phyloP scores from a whole-genome alignment of 352 stramenopile genomes.

The Phytophthora syringae region DNA sequence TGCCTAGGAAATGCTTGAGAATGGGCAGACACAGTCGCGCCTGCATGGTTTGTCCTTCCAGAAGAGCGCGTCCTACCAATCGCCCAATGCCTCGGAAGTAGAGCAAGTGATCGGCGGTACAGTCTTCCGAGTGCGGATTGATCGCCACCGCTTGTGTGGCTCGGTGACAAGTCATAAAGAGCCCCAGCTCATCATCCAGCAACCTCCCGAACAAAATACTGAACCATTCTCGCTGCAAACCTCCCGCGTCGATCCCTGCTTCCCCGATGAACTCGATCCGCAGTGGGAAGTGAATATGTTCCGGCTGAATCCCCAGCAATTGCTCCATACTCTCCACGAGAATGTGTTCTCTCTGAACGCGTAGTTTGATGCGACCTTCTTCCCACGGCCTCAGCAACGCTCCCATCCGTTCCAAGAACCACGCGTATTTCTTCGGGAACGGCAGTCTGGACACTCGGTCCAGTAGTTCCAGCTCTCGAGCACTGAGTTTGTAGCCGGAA shows the following conservation, averaged over 20 bases:
- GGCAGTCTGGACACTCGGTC: slow-evolving; percentile 69
- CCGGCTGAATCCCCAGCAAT: slow-evolving; percentile 70
- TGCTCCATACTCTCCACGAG: slow-evolving; percentile 87
- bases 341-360: slow-evolving; percentile 74
- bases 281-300: slow-evolving; percentile 82
- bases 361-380: slow-evolving; percentile 85
- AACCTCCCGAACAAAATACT: slow-evolving; percentile 78
- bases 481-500: slow-evolving; percentile 62
- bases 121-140: slow-evolving; percentile 80
- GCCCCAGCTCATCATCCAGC: slow-evolving; percentile 65
- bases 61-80: slow-evolving; percentile 67
- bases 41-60: slow-evolving; percentile 82
- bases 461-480: slow-evolving; percentile 64
- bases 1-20: slow-evolving; percentile 83
- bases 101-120: slow-evolving; percentile 76
- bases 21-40: slow-evolving; percentile 74
- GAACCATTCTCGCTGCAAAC: slow-evolving; percentile 85
- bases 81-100: slow-evolving; percentile 89
- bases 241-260: slow-evolving; percentile 77
- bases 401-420: slow-evolving; percentile 83
- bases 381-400: slow-evolving; percentile 72
- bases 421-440: slow-evolving; percentile 85
- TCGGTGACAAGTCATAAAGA: slow-evolving; percentile 81
- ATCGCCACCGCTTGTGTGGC: slow-evolving; percentile 76
- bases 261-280: slow-evolving; percentile 90